Conservation (phyloP, 2,329 filamentous ascomycete genomes). For the Fusarium palustre region DNA sequence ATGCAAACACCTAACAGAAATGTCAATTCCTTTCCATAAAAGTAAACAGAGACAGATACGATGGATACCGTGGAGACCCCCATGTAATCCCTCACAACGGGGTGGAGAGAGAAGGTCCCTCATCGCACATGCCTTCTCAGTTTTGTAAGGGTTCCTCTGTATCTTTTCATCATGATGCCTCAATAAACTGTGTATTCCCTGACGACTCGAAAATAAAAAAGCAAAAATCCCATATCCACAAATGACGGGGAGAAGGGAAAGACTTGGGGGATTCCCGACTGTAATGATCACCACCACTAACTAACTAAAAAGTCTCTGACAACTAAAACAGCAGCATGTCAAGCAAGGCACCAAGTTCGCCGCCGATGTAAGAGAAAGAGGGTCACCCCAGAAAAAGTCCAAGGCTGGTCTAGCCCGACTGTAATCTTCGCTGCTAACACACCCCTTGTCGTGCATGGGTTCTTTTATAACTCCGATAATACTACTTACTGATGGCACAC, state of each 20-base stretch:
- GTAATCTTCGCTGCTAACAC: background rate
- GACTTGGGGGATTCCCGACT: conserved; percentile 17
- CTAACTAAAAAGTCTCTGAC: background rate
- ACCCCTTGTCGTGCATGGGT: background rate
- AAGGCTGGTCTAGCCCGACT: conserved; percentile 9
- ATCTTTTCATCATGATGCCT: background rate
- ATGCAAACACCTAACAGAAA: conserved; percentile 31
- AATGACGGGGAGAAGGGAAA: conserved; percentile 38
- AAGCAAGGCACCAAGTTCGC: conserved; percentile 29
- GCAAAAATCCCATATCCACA: conserved; percentile 24
- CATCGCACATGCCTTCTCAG: background rate
- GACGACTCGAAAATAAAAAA: background rate
- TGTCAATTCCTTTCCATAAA: conserved; percentile 2
- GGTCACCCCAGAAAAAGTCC: conserved; percentile 31
- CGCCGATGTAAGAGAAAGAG: conserved; percentile 29
- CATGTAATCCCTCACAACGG: conserved; percentile 4
- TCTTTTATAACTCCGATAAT: conserved; percentile 16
- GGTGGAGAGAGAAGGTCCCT: conserved; percentile 4
- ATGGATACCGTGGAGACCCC: background rate
- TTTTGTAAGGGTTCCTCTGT: background rate
- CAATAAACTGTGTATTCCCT: background rate
- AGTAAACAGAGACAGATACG: background rate
- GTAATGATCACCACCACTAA: conserved; percentile 11
- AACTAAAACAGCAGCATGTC: background rate
- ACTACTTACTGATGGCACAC: background rate